Evolutionary conservation across 805 yeast species (phyloP).

Genomic region (Scheffersomyces stipitis): DNA sequence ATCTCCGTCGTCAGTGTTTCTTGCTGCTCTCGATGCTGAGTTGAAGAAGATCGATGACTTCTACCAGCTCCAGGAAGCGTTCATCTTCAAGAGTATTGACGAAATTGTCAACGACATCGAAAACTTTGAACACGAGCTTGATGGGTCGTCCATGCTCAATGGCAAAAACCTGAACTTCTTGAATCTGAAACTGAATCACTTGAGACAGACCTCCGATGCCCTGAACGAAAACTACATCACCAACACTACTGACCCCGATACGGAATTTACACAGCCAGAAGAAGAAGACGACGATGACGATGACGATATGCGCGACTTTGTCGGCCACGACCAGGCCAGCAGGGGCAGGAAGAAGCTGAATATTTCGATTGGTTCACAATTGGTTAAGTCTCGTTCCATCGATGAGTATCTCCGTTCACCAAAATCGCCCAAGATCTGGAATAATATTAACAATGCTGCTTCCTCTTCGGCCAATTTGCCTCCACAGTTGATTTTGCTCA

Average conservation of each 20-base stretch:
- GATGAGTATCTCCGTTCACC: slow-evolving; percentile 40
- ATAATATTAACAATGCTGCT: slow-evolving; percentile 18
- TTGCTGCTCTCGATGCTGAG: slow-evolving; percentile 75
- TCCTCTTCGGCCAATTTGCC: slow-evolving; percentile 20
- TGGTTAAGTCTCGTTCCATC: slow-evolving; percentile 19
- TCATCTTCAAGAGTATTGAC: slow-evolving; percentile 51
- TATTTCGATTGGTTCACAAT: background rate
- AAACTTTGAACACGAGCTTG: slow-evolving; percentile 50
- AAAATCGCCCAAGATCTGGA: slow-evolving; percentile 34
- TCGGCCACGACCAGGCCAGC: slow-evolving; percentile 2
- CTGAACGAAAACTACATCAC: slow-evolving; percentile 5
- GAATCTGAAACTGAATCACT: no score
- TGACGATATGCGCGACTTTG: slow-evolving; percentile 18
- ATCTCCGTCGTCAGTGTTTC: slow-evolving; percentile 55
- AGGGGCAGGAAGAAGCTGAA: slow-evolving; percentile 1
- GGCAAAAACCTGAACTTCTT: slow-evolving; percentile 1
- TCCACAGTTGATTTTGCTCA: slow-evolving; percentile 35
- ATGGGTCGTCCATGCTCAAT: slow-evolving; percentile 8
- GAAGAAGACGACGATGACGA: slow-evolving; percentile 35
- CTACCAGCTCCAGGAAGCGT: slow-evolving; percentile 65
- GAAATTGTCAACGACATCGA: slow-evolving; percentile 61
- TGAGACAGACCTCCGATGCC: background rate
- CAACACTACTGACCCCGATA: slow-evolving; percentile 33
- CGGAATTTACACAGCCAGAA: slow-evolving; percentile 32
- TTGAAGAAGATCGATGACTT: slow-evolving; percentile 73